Evolutionary conservation across 2,329 filamentous ascomycete species (phyloP), one percentile per base, ranked within the genome.

Genomic region (Cercospora sojina): DNA sequence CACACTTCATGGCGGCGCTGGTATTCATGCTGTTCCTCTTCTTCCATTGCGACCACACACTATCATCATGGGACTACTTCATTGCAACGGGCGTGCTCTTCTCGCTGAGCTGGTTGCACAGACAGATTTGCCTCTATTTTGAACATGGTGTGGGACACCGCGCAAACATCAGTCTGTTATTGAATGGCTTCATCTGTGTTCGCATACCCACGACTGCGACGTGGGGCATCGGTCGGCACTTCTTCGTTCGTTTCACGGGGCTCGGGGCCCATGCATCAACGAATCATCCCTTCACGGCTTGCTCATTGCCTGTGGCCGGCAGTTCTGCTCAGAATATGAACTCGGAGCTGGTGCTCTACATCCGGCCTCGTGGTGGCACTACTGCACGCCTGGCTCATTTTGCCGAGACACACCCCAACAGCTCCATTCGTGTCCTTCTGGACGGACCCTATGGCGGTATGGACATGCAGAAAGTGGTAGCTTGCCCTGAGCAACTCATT

Each of bases 51-150:
- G 82, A 85, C 72, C 83, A 82, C 73, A 80, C 78, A 0, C 77
- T 88, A 8, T 81, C 83, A 1, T 86, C 85, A 2, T 87, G 83
- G 83, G 83, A 88, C 75, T 88, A 88, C 73, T 87, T 88, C 73
- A 83, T 88, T 67, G 86, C 83, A 2, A 81, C 83, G 0, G 85
- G 78, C 7, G 80, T 82, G 0, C 70, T 88, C 5, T 88, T 87
- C 72, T 72, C 83, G 0, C 69, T 82, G 2, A 83, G 79, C 53
- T 82, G 82, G 68, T 67, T 82, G 9, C 82, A 82, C 64, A 75
- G 82, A 0, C 79, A 82, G 69, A 75, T 81, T 59, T 77, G 80
- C 20, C 85, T 83, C 1, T 82, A 77, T 64, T 78, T 86, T 59
- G 79, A 83, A 64, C 79, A 86, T 70, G 84, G 85, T 20, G 62